Evolutionary conservation across 352 stramenopile genomes (phyloP).

Genomic region (Elongisporangium anandrum): DNA sequence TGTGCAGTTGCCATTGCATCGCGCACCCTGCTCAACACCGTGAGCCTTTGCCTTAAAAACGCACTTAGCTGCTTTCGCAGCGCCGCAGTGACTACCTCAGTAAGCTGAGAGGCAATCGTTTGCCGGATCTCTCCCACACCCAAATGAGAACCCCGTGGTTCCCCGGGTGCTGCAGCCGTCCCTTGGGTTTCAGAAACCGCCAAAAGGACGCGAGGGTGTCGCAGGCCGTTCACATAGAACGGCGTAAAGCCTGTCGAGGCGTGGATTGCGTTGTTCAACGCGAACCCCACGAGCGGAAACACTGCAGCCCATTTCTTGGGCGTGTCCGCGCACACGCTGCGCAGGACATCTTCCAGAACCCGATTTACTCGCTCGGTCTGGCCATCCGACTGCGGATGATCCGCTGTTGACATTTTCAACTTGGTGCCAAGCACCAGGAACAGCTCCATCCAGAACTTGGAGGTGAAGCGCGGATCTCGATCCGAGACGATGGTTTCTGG

Average conservation of each 20-base stretch:
- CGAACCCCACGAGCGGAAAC: constrained; percentile 9
- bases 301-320: too few species aligned
- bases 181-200: background rate
- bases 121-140: constrained; percentile 3
- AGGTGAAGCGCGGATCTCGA: constrained; percentile 12
- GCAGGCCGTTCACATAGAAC: constrained; percentile 12
- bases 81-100: background rate
- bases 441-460: constrained; percentile 11
- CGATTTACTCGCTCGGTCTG: too few species aligned
- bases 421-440: constrained; percentile 13
- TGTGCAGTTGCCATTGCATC: too few species aligned
- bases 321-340: too few species aligned
- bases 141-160: constrained; percentile 1
- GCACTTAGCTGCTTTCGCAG: too few species aligned
- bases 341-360: too few species aligned
- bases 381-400: too few species aligned
- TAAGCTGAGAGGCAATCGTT: too few species aligned
- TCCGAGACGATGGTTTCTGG: constrained; percentile 12
- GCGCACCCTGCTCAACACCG: too few species aligned
- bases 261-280: constrained; percentile 18
- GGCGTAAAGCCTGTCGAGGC: constrained; percentile 15
- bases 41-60: too few species aligned
- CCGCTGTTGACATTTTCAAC: too few species aligned
- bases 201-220: constrained; percentile 7
- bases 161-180: too few species aligned